Percentiles rank a stretch among this genome's conserved stretches.
These are phyloP conservation scores for Coprinopsis cinerea DNA, from an alignment of 768 basidiomycete genomes.

Conservation along the genomic window DNA sequence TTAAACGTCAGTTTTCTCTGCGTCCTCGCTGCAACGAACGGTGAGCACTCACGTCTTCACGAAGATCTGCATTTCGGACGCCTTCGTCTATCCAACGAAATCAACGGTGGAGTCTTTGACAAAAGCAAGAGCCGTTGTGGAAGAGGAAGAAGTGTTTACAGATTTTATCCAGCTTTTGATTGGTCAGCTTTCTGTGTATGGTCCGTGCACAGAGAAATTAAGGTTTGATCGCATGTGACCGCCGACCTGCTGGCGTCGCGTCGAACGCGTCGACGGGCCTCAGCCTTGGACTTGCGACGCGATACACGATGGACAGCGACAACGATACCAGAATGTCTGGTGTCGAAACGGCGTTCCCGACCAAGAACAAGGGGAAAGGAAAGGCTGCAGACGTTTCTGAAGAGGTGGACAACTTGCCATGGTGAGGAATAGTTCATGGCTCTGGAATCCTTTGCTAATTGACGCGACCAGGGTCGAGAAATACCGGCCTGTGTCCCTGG, in stretches of 20 bases:
- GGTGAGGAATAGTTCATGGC: slow-evolving; percentile 42
- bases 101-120: slow-evolving; percentile 92
- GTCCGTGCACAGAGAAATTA: slow-evolving; percentile 32
- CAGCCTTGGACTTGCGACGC: slow-evolving; percentile 13
- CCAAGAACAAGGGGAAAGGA: slow-evolving; percentile 61
- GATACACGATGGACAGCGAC: slow-evolving; percentile 48
- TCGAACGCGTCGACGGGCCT: slow-evolving; percentile 1
- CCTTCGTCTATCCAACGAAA: slow-evolving; percentile 85
- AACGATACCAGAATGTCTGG: slow-evolving; percentile 50
- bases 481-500: slow-evolving; percentile 85
- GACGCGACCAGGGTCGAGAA: slow-evolving; percentile 82
- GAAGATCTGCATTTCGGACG: slow-evolving; percentile 93
- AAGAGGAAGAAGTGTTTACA: slow-evolving; percentile 16
- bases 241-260: slow-evolving; percentile 17
- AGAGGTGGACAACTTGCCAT: slow-evolving; percentile 71
- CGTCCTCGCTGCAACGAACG: neutral
- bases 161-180: slow-evolving; percentile 22
- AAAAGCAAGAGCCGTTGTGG: slow-evolving; percentile 58
- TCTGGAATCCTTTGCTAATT: slow-evolving; percentile 4
- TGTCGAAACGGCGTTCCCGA: slow-evolving; percentile 27
- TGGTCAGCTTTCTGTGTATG: slow-evolving; percentile 38
- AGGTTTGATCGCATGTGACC: slow-evolving; percentile 23
- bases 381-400: slow-evolving; percentile 45
- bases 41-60: slow-evolving; percentile 77
- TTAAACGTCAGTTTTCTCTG: slow-evolving; percentile 6